Percentiles rank a stretch among this genome's conserved stretches.
These are phyloP conservation scores for Paramyrothecium roridum DNA, from an alignment of 2,329 filamentous ascomycete species.

Conservation along the genomic window DNA sequence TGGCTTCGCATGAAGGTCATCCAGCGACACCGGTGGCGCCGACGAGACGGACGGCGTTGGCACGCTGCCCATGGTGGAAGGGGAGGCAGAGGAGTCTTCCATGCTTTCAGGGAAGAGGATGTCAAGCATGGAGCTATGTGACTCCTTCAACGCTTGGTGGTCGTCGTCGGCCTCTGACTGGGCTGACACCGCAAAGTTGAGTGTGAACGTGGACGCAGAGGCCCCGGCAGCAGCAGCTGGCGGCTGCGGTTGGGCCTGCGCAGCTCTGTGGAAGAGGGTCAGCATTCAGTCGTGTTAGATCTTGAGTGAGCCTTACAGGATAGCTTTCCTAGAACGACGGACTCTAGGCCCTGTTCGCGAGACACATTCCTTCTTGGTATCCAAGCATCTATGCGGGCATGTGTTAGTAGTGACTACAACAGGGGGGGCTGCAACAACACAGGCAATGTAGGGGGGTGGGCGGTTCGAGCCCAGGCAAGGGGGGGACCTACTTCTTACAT, in stretches of 20 bases:
- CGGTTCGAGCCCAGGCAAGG: not conserved
- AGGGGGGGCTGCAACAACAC: no score
- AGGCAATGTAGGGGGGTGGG: not conserved
- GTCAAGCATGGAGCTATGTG: constrained; percentile 41
- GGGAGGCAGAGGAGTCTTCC: constrained; percentile 9
- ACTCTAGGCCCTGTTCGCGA: constrained; percentile 47
- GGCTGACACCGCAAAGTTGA: constrained; percentile 46
- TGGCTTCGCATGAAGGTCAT: constrained; percentile 42
- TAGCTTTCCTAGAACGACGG: constrained; percentile 41
- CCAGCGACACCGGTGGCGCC: constrained; percentile 25
- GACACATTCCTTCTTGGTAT: constrained; percentile 51
- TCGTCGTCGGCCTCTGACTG: constrained; percentile 32
- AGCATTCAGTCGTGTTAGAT: not conserved
- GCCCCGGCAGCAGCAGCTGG: constrained; percentile 27
- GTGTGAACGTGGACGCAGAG: constrained; percentile 48
- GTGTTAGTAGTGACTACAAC: not conserved
- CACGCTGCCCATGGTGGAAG: constrained; percentile 14
- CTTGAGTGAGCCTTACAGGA: constrained; percentile 30
- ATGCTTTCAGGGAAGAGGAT: constrained; percentile 28
- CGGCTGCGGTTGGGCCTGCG: constrained; percentile 14
- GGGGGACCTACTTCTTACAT: constrained; percentile 43
- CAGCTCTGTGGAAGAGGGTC: not conserved
- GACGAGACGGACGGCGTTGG: constrained; percentile 24
- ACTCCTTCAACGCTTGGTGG: constrained; percentile 39
- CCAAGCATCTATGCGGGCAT: constrained; percentile 38